These are phyloP conservation scores for Mycocalia duriaeana DNA, from an alignment of 1,284 basidiomycete species.

Conservation along the genomic window DNA sequence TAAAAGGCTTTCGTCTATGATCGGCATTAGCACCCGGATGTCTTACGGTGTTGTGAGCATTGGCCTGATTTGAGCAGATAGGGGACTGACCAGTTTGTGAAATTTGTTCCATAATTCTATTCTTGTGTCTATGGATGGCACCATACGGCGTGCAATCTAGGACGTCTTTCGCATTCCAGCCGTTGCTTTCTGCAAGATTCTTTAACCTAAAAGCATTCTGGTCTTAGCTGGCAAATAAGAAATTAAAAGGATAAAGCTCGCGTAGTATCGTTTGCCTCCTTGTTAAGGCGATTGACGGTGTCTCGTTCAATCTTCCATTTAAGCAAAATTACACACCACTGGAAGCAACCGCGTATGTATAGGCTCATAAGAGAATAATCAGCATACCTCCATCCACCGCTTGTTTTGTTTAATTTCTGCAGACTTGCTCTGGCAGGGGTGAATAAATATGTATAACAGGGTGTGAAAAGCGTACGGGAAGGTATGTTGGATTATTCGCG, in stretches of 20 bases:
- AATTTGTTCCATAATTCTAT: constrained; percentile 30
- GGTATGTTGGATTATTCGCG: neutral
- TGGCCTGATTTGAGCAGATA: neutral
- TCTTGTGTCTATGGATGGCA: constrained; percentile 28
- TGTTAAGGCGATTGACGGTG: constrained; percentile 7
- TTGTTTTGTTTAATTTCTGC: constrained; percentile 11
- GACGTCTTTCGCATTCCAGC: constrained; percentile 36
- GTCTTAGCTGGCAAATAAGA: neutral
- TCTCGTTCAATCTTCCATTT: constrained; percentile 29
- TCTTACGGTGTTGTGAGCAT: neutral
- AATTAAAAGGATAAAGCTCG: constrained; percentile 29
- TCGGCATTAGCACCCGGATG: neutral
- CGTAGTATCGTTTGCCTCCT: constrained; percentile 26
- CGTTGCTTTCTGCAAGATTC: constrained; percentile 26
- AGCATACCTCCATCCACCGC: constrained; percentile 25
- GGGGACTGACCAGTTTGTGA: constrained; percentile 26
- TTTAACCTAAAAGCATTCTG: constrained; percentile 24
- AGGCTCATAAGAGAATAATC: neutral
- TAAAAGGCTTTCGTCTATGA: constrained; percentile 13
- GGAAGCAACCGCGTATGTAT: constrained; percentile 1
- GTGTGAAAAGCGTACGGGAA: constrained; percentile 5
- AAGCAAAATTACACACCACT: constrained; percentile 31
- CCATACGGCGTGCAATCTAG: constrained; percentile 30
- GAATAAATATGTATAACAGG: constrained; percentile 1
- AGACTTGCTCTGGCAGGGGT: neutral